Conservation (phyloP, 2,329 filamentous ascomycete genomes). For the Parastagonospora nodorum region DNA sequence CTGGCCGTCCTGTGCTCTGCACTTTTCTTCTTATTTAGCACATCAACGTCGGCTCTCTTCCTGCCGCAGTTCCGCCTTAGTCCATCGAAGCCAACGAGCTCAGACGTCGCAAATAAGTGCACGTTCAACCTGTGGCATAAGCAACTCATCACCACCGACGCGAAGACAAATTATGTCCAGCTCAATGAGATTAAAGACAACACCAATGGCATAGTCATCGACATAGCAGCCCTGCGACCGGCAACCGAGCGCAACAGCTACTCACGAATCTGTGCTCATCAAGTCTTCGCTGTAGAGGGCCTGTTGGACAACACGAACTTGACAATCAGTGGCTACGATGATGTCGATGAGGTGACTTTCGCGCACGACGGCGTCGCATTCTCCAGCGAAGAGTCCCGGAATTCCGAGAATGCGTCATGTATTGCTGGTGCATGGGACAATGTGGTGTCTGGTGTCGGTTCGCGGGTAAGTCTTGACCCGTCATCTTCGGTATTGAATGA, state of each 20-base stretch:
- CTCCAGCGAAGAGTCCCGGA: slow-evolving; percentile 1
- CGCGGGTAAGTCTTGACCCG: slow-evolving; percentile 7
- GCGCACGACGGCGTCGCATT: slow-evolving; percentile 7
- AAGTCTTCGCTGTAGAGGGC: slow-evolving; percentile 12
- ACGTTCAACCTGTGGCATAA: slow-evolving; percentile 24
- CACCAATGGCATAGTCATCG: slow-evolving; percentile 15
- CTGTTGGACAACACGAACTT: slow-evolving; percentile 13
- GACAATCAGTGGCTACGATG: slow-evolving; percentile 8
- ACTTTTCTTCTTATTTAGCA: slow-evolving; percentile 2
- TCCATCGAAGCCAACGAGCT: neutral
- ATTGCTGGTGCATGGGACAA: slow-evolving; percentile 9
- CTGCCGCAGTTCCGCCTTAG: slow-evolving; percentile 2
- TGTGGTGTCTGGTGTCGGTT: neutral
- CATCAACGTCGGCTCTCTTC: neutral
- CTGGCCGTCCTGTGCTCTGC: slow-evolving; percentile 6
- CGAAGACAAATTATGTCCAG: slow-evolving; percentile 17
- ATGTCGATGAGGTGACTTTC: slow-evolving; percentile 9
- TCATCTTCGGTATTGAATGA: neutral
- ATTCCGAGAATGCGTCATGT: slow-evolving; percentile 9
- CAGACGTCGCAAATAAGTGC: slow-evolving; percentile 11
- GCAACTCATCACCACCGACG: slow-evolving; percentile 3
- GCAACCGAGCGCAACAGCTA: slow-evolving; percentile 16
- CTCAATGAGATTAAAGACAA: slow-evolving; percentile 16
- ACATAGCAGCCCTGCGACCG: slow-evolving; percentile 15
- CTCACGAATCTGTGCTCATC: slow-evolving; percentile 5